These are phyloP conservation scores for Paramecium tetraurelia DNA, from an alignment of 73 alveolate genomes.

Conservation along the genomic window DNA sequence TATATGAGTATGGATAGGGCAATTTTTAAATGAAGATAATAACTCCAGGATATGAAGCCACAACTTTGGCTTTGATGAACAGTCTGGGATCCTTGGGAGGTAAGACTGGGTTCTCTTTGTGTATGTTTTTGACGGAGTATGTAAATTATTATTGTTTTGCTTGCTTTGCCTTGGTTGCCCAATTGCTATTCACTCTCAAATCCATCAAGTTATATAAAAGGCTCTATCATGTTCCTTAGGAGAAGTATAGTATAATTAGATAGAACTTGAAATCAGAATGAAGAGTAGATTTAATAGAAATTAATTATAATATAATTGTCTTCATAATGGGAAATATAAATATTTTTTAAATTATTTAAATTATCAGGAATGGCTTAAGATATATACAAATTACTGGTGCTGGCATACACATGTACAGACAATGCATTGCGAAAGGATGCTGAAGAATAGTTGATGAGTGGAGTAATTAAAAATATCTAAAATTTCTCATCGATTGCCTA, in stretches of 20 bases:
- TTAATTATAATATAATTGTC: neutral
- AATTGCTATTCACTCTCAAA: neutral
- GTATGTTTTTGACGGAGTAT: neutral
- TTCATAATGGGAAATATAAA: neutral
- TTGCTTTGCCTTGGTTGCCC: neutral
- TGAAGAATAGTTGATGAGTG: neutral
- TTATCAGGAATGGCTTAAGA: neutral
- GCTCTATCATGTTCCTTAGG: neutral
- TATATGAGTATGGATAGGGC: neutral
- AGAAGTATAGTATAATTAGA: neutral
- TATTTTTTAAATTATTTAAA: neutral
- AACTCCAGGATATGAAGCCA: slow-evolving; percentile 4
- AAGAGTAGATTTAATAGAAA: neutral
- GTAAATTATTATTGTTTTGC: neutral
- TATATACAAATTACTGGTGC: neutral
- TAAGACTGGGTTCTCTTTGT: neutral
- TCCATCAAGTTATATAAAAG: neutral
- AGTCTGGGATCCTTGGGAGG: neutral
- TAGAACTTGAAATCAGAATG: neutral
- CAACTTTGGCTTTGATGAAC: neutral
- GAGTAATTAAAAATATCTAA: neutral
- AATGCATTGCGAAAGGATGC: neutral
- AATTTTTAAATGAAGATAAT: neutral
- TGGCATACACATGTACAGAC: neutral
- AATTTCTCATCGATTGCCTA: neutral